Base-by-base conservation (phyloP, 768 basidiomycete genomes). In the Podaxis carcinomalis region DNA sequence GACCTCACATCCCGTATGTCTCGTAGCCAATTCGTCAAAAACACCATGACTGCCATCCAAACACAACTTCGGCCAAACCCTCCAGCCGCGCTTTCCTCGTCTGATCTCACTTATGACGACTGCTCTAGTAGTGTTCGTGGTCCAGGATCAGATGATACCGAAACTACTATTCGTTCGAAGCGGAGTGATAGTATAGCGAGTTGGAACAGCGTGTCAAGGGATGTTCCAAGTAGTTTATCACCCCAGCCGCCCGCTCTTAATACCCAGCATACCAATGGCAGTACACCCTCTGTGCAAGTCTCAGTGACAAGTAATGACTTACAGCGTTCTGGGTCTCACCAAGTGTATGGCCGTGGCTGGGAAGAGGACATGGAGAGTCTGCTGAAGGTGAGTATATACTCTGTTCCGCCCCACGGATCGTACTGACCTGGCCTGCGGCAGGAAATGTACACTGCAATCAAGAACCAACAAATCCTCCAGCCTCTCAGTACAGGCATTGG, bases 361-460 rank as follows among this genome's bases (percentile, higher is more conserved):
- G 93, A 96, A 69, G 72, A 69, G 11, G 95, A 96, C 59, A 87
- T 98, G 82, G 95, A 98, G 73, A 81, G 66, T 61, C 68, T 92
- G 64, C 83, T 99, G 64, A 95, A 93, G 83, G 47, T 49, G 7
- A 27, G 47, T 49, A 5, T 6, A 49, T 49, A 9, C 47, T 25
- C 21, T 21, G 23, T 19, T 23, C 21, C 27, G 47, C 21, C 23
- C 10, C n/a, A 14, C 27, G 32, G 64, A 5, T 19, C 6, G n/a
- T 44, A 16, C 51, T 56, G 5, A 55, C 7, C 52, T 23, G 4
- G 14, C 36, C 14, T 25, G 1, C 14, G 42, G 19, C 65, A 95
- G 92, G 97, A 99, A 69, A 96, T 99, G 83, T 99, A 95, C 78
- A 84, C 80, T 66, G 88, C 94, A 6, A 87, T 98, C 74, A 95